These are phyloP conservation scores for Paspalum notatum DNA, from an alignment of 176 grass and related monocot species.

Conservation along the genomic window DNA sequence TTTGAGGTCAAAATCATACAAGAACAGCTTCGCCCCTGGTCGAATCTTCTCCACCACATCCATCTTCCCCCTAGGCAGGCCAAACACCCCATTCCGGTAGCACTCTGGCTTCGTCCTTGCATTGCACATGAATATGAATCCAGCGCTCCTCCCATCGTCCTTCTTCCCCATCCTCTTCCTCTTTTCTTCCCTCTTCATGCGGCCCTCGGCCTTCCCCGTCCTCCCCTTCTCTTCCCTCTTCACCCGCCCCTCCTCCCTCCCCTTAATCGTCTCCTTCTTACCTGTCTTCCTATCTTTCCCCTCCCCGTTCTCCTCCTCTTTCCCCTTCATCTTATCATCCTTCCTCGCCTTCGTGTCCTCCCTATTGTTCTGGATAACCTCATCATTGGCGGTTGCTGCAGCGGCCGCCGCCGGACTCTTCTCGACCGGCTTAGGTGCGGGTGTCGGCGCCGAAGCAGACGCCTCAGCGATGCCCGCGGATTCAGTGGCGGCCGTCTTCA, in stretches of 20 bases:
- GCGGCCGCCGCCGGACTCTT: neutral
- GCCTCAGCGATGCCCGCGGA: neutral
- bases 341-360: neutral
- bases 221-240: neutral
- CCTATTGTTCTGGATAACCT: neutral
- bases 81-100: constrained; percentile 56
- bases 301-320: neutral
- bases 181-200: neutral
- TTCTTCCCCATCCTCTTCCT: neutral
- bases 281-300: neutral
- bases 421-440: neutral
- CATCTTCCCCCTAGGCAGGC: constrained; percentile 57
- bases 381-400: neutral
- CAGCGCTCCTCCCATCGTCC: neutral
- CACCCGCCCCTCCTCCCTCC: neutral
- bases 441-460: constrained; percentile 21
- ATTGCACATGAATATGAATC: constrained; percentile 86
- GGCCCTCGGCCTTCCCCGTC: neutral
- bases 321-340: neutral
- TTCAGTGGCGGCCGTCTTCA: constrained; percentile 11
- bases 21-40: constrained; percentile 53
- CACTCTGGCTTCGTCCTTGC: constrained; percentile 70
- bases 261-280: neutral
- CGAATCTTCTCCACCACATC: constrained; percentile 69
- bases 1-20: constrained; percentile 79